Evolutionary conservation across 2,329 filamentous ascomycete genomes (phyloP), one percentile per base, ranked within the genome.

Genomic region (Talaromyces sp.): DNA sequence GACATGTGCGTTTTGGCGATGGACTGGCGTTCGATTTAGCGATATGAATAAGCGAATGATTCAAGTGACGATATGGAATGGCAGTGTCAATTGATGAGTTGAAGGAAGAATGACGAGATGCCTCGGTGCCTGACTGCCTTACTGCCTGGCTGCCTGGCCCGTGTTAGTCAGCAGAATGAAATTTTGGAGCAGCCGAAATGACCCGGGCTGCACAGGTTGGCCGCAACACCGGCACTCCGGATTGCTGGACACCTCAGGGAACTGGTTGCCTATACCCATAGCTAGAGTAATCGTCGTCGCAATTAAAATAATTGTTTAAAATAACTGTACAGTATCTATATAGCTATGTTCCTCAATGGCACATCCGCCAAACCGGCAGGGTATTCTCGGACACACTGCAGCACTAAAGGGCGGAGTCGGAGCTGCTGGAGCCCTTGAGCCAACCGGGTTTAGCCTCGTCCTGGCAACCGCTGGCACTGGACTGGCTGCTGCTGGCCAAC

Each of bases 381-480:
- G 28, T 37, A 17, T 35, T 52, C 39, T 45, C 50, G 40, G 50
- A 15, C 41, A 46, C n/a, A n/a, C n/a, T n/a, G n/a, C n/a, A n/a
- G n/a, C 46, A 53, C 48, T 19, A 43, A 54, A 37, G 56, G 56
- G 71, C 70, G 67, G 67, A 70, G 67, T 72, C 70, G 72, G 71
- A 74, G 67, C 62, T 65, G 59, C 58, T 65, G 66, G 65, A 66
- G 64, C 69, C 69, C 68, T 71, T 66, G 28, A 35, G 52, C 57
- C 69, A 70, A 73, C 68, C 64, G 64, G 69, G 71, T 66, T 70
- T 74, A 73, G 71, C 69, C 69, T 63, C 63, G 67, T 68, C 66
- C 67, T 71, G 69, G 72, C 70, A 72, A 73, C 69, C 70, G 69
- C n/a, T n/a, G n/a, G n/a, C n/a, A n/a, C n/a, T n/a, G n/a, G n/a